Percentiles rank a stretch among this genome's conserved stretches.
Evolutionary conservation across 1,284 basidiomycete species (phyloP).

Genomic region (Meripilus lineatus): DNA sequence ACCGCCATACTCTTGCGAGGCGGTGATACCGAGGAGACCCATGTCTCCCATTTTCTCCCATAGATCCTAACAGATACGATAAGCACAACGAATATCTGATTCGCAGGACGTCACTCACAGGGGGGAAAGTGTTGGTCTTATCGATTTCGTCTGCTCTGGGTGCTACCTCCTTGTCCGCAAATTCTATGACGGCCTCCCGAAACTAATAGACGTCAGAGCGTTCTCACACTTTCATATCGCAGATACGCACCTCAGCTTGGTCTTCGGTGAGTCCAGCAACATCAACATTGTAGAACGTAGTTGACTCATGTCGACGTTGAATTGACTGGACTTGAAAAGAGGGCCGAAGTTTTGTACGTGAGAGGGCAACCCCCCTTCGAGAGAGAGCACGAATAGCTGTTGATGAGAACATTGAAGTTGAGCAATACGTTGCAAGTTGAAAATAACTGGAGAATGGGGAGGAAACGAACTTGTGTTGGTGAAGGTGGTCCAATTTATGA

Average conservation of each 20-base stretch:
- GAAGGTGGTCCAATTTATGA: not conserved
- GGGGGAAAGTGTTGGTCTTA: conserved; percentile 74
- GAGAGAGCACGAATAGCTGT: not conserved
- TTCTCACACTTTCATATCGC: not conserved
- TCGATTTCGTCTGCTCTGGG: conserved; percentile 84
- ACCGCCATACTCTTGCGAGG: conserved; percentile 75
- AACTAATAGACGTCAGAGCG: conserved; percentile 46
- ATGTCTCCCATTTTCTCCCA: conserved; percentile 89
- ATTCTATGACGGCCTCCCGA: conserved; percentile 69
- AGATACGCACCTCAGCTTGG: conserved; percentile 66
- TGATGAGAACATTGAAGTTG: conserved; percentile 4
- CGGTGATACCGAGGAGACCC: conserved; percentile 83
- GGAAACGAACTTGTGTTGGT: not conserved
- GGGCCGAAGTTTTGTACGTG: not conserved
- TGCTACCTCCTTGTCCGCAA: conserved; percentile 76
- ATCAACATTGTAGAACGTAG: conserved; percentile 60
- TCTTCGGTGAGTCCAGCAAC: conserved; percentile 82
- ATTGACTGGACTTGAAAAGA: not conserved
- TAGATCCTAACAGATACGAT: conserved; percentile 52
- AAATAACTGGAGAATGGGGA: too few species aligned
- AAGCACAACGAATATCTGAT: not conserved
- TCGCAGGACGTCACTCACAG: conserved; percentile 38
- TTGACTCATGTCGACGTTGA: conserved; percentile 38
- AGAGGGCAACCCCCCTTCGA: not conserved
- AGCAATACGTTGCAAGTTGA: not conserved